Base-by-base conservation (phyloP, 495 filamentous ascomycete genomes). In the Aspergillus carlsbadensis region DNA sequence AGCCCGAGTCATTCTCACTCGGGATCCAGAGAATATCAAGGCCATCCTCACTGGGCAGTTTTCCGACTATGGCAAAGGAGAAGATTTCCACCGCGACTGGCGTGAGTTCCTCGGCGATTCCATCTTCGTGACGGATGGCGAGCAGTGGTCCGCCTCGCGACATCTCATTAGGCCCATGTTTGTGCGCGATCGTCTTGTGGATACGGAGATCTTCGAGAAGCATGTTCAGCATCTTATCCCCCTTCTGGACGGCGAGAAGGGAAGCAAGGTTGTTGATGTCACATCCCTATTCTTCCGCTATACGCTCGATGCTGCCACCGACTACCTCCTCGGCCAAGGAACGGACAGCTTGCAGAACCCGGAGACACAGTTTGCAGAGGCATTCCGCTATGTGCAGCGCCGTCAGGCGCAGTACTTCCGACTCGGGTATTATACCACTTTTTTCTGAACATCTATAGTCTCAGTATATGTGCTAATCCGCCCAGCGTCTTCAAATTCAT, bases 121-220 rank as follows among this genome's bases (percentile, higher is more conserved):
- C 65, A 92, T 93, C 74, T 93, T 96, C 69, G 79, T 80, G 15
- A 91, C 86, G 2, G 90, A 95, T 64, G 87, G 87, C 7, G 77
- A 84, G 41, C 60, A 79, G 35, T 94, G 91, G 92, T 87, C 91
- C 60, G 72, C 67, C 52, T 88, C 84, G 40, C 84, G 91, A 35
- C 85, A 89, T 58, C 77, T 94, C 11, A 84, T 96, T 49, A 78
- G 90, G 5, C 91, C 92, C 2, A 90, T 92, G 71, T 97, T 96
- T 69, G 81, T 84, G 47, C 84, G 88, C 51, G 88, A 94, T 55
- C 86, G 90, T 18, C 83, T 96, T 39, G 83, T 84, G 34, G 89
- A 96, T 65, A 78, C 95, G 10, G 82, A 91, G 35, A 83, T 86
- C 47, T 92, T 94, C 51, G 91, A 96, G 70, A 75, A 78, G 10